Evolutionary conservation across 345 rosid genomes (phyloP).

Genomic region (Alliaria petiolata): DNA sequence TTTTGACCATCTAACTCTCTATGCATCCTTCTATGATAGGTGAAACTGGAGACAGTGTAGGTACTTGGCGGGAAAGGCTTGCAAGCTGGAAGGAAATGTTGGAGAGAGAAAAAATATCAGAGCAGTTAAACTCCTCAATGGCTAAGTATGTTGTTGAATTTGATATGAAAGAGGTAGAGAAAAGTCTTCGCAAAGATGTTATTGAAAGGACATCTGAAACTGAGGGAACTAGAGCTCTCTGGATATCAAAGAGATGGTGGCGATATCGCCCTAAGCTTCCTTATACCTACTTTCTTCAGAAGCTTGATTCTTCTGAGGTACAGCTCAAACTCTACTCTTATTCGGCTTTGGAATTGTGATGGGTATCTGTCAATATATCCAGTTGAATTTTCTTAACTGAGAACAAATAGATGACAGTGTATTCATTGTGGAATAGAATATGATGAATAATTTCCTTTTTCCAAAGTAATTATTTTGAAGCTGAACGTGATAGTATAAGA

Average conservation of each 20-base stretch:
- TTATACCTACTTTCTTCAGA: slow-evolving; percentile 86
- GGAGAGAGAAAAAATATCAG: slow-evolving; percentile 60
- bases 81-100: slow-evolving; percentile 67
- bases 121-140: slow-evolving; percentile 52
- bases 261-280: slow-evolving; percentile 90
- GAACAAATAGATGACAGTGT: background rate
- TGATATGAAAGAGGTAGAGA: slow-evolving; percentile 96
- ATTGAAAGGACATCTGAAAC: slow-evolving; percentile 53
- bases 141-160: slow-evolving; percentile 89
- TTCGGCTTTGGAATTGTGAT: background rate
- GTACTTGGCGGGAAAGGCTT: slow-evolving; percentile 82
- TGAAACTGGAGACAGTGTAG: slow-evolving; percentile 39
- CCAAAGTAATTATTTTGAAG: background rate
- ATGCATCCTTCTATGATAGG: slow-evolving; percentile 34
- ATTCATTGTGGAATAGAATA: background rate
- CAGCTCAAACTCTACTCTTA: background rate
- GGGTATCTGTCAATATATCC: background rate
- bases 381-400: background rate
- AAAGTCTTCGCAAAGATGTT: slow-evolving; percentile 85
- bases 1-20: slow-evolving; percentile 8
- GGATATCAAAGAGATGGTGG: slow-evolving; percentile 99
- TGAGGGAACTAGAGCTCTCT: slow-evolving; percentile 71
- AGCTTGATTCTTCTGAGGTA: slow-evolving; percentile 91
- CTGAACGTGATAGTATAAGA: background rate
- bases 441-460: background rate